Conservation (phyloP, 1,139 yeast genomes). For the Kodamaea arcana region DNA sequence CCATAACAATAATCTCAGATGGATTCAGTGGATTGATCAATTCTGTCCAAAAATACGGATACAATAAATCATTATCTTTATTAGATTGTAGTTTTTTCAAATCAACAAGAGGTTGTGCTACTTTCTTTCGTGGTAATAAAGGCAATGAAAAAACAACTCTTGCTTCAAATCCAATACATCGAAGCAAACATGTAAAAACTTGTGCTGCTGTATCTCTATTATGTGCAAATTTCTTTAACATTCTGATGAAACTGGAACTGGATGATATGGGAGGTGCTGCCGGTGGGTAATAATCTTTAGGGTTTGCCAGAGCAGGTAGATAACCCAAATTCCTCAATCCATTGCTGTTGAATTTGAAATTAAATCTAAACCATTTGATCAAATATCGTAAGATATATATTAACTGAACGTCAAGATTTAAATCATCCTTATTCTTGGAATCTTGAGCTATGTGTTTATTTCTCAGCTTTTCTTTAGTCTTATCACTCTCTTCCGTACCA, state of each 20-base stretch:
- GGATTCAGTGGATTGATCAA: conserved; percentile 29
- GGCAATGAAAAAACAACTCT: conserved; percentile 36
- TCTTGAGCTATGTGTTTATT: conserved; percentile 1
- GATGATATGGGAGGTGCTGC: conserved; percentile 15
- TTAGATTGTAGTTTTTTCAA: conserved; percentile 19
- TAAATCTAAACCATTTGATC: conserved; percentile 36
- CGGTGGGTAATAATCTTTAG: conserved; percentile 19
- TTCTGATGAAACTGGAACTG: conserved; percentile 13
- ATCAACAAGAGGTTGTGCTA: conserved; percentile 25
- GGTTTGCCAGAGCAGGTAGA: conserved; percentile 14
- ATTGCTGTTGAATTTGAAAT: conserved; percentile 30
- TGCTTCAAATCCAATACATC: conserved; percentile 31
- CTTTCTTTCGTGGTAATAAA: conserved; percentile 16
- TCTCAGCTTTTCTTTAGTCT: background rate
- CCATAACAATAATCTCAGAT: conserved; percentile 26
- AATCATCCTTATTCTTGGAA: conserved; percentile 2
- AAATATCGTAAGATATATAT: conserved; percentile 32
- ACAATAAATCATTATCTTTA: conserved; percentile 33
- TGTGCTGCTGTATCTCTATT: conserved; percentile 39
- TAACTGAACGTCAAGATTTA: conserved; percentile 20
- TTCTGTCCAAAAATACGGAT: conserved; percentile 42
- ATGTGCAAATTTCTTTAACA: conserved; percentile 26
- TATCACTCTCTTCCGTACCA: background rate
- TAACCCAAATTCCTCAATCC: conserved; percentile 36
- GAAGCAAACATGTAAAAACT: conserved; percentile 28